These are phyloP conservation scores for Aegilops umbellulata DNA, from an alignment of 176 grass and related monocot genomes.

Conservation along the genomic window DNA sequence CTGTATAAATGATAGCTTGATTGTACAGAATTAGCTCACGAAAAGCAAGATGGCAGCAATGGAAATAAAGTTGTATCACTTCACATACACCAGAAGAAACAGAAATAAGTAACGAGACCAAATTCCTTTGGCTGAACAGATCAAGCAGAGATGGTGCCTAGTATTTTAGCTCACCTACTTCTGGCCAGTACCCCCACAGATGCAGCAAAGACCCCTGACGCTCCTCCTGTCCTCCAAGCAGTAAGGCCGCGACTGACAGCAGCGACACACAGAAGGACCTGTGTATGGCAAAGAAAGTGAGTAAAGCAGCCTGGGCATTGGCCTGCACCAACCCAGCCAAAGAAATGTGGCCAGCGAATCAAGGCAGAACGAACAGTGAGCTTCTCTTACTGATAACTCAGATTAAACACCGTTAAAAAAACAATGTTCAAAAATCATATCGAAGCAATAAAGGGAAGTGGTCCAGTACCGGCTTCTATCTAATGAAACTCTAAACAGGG, in stretches of 20 bases:
- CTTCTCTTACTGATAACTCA: not conserved
- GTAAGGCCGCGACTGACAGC: not conserved
- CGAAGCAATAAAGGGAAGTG: not conserved
- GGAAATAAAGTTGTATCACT: not conserved
- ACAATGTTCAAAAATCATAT: not conserved
- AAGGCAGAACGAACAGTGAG: not conserved
- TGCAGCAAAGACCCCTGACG: not conserved
- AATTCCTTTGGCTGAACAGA: not conserved
- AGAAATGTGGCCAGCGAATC: not conserved
- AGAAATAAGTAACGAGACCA: not conserved
- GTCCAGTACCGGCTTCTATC: not conserved
- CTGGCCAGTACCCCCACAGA: no score
- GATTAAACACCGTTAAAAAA: not conserved
- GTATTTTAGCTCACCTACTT: no score
- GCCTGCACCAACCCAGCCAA: not conserved
- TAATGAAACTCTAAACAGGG: not conserved
- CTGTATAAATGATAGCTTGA: no score
- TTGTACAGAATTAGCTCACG: not conserved
- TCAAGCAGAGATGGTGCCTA: not conserved
- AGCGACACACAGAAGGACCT: not conserved
- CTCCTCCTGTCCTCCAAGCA: not conserved
- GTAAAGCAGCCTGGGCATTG: not conserved
- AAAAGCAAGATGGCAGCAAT: not conserved
- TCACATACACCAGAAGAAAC: not conserved
- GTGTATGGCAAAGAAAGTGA: not conserved